Evolutionary conservation across 768 basidiomycete species (phyloP).

Genomic region (Trametes cubensis): DNA sequence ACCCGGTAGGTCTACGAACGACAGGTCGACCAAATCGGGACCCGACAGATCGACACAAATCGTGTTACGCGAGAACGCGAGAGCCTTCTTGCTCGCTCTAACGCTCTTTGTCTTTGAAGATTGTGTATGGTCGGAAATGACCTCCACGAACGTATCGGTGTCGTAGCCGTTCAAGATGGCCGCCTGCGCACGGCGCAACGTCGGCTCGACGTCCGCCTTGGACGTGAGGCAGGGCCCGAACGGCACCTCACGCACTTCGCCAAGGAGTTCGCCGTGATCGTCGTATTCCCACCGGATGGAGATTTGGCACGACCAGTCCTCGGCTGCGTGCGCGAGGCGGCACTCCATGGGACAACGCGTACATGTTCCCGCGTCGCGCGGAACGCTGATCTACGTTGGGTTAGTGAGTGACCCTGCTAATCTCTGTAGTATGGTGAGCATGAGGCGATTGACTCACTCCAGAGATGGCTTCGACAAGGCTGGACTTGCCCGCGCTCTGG

Average conservation of each 20-base stretch:
- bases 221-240: conserved; percentile 50
- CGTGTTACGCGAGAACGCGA: conserved; percentile 35
- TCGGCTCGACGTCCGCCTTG: conserved; percentile 49
- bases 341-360: conserved; percentile 44
- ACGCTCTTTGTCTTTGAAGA: background rate
- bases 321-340: conserved; percentile 30
- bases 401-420: background rate
- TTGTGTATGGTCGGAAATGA: background rate
- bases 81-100: conserved; percentile 27
- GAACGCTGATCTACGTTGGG: conserved; percentile 45
- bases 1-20: conserved; percentile 40
- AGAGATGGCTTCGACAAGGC: conserved; percentile 53
- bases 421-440: background rate
- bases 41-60: conserved; percentile 36
- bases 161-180: conserved; percentile 47
- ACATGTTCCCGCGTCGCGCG: conserved; percentile 52
- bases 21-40: conserved; percentile 35
- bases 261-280: conserved; percentile 31
- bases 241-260: conserved; percentile 30
- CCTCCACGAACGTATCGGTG: background rate
- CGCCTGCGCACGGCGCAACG: conserved; percentile 60
- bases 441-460: conserved; percentile 34
- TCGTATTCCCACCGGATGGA: conserved; percentile 46
- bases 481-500: conserved; percentile 53
- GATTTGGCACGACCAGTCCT: conserved; percentile 41